Conservation (phyloP, 805 yeast species). For the Myxozyma lipomycoides region DNA sequence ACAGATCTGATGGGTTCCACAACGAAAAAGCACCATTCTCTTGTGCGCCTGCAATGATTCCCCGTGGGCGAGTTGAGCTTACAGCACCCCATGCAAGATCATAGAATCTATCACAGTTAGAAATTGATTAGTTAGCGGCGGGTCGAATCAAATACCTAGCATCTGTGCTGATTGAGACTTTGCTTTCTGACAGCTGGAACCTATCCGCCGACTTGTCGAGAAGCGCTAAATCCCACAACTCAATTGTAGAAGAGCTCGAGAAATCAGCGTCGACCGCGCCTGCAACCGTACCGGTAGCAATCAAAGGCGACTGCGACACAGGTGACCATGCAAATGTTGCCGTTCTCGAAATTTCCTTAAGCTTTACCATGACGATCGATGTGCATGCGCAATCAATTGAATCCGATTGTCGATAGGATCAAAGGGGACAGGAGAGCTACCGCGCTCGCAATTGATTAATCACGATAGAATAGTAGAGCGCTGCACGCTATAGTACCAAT, state of each 20-base stretch:
- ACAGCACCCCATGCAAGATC: slow-evolving; percentile 80
- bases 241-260: slow-evolving; percentile 70
- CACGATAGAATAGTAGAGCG: no score
- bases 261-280: slow-evolving; percentile 91
- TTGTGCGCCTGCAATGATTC: slow-evolving; percentile 79
- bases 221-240: slow-evolving; percentile 64
- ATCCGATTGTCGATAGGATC: no score
- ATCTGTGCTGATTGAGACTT: slow-evolving; percentile 47
- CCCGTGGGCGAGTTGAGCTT: slow-evolving; percentile 46
- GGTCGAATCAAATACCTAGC: slow-evolving; percentile 40
- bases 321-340: slow-evolving; percentile 97
- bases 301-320: slow-evolving; percentile 57
- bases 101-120: slow-evolving; percentile 47
- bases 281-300: slow-evolving; percentile 92
- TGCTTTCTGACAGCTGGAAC: slow-evolving; percentile 38
- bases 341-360: slow-evolving; percentile 76
- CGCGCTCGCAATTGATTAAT: no score
- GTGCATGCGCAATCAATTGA: not conserved
- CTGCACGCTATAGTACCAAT: no score
- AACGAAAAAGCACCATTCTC: slow-evolving; percentile 78
- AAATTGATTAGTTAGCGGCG: not conserved
- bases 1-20: slow-evolving; percentile 60
- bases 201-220: slow-evolving; percentile 36
- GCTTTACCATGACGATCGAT: slow-evolving; percentile 24
- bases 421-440: no score